Base-by-base conservation (phyloP, 192 early-diverging fungal species). In the Phlyctochytrium planicorne region DNA sequence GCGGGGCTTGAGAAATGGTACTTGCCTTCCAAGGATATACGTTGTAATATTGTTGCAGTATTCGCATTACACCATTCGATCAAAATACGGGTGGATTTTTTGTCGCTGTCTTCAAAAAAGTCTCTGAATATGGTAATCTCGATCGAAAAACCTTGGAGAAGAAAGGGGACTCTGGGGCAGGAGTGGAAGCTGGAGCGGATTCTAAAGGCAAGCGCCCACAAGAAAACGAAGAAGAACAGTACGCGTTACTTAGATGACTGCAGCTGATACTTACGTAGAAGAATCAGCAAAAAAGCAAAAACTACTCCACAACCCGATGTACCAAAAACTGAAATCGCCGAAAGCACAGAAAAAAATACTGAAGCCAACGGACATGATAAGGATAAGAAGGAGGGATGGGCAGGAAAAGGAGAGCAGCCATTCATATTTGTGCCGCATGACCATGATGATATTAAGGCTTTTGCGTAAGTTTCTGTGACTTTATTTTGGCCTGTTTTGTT, bases 61-160 rank as follows among this genome's bases (percentile, higher is more conserved):
- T 98, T 74, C 90, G 97, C 34, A 88, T 99, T 34, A 93, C 93
- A 71, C 94, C 97, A 60, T 91, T 92, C 60, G 69, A 88, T 62
- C 97, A 99, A 81, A 89, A 99, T 80, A 97, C 95, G 6, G 97
- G 97, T 52, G 97, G 94, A 14, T 99, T 99, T 81, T 99, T 99
- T 84, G 90, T 99, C 24, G 94, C 95, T 30, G 92, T 98, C 6
- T 81, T 99, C 59, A 87, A 95, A 77, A 99, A 99, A 82, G 87
- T 90, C 4, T 82, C 74, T 0, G 87, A 89, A 20, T 85, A 87
- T 64, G 89, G 88, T 60, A 68, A 70, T 6, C 64, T 81, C 16
- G 87, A 90, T 60, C 50, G n/a, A 50, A 14, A 50, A n/a, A 50
- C 12, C 10, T 14, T 50, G 12, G 30, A 32, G 24, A 14, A 16